Evolutionary conservation across 176 grass and related monocot genomes (phyloP), one percentile per base, ranked within the genome.

Genomic region (Phoenix roebelenii): DNA sequence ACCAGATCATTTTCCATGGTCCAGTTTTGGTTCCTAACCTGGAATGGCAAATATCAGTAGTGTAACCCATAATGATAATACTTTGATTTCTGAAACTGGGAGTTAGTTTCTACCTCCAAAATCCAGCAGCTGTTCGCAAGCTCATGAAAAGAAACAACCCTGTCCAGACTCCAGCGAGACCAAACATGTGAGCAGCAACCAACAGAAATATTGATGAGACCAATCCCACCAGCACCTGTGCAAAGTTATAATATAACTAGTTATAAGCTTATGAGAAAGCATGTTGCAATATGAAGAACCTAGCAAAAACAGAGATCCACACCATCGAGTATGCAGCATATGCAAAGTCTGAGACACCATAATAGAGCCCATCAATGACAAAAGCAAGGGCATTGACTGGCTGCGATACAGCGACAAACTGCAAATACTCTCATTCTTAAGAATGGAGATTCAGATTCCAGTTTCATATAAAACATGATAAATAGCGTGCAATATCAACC

Each of bases 361-460:
- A 95, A 64, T 95, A 89, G 22, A 95, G 86, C 18, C 86, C 90
- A 61, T 95, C 90, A 0, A 62, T 67, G 51, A 95, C 90, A 71
- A 95, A 96, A 59, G 91, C 91, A 71, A 90, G 71, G 61, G 83
- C 86, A 82, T 96, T 96, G 22, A 82, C 68, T 0, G 86, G 86
- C 65, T 96, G 92, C 52, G 92, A 90, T 82, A 96, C 22, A 23
- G 83, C 57, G 52, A 96, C 86, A 73, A 96, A 95, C 91, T 95
- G 91, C 77, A 79, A 63, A 10, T 39, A 55, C n/a, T 19, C 35
- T 44, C 12, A 44, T 44, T 44, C 9, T 44, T 44, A 10, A 44
- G 35, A 44, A 44, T 12, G 9, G 35, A 1, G 9, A 44, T 44
- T 14, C 35, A 44, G 5, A 44, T 44, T 12, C 35, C 35, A 44